Base-by-base conservation (phyloP, 2,329 filamentous ascomycete species). In the Colletotrichum sidae region DNA sequence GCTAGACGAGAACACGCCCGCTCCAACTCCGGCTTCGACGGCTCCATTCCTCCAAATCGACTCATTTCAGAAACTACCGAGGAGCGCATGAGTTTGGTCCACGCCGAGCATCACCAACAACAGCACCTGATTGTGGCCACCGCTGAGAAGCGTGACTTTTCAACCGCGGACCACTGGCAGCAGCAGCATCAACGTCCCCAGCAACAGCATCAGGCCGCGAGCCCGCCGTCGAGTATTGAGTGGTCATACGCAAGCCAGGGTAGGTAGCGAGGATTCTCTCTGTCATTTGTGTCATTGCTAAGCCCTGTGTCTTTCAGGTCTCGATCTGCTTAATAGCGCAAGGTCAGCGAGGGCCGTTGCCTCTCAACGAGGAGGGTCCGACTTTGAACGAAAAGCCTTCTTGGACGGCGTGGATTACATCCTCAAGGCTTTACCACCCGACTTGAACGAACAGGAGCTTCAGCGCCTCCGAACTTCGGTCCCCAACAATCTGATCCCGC, bases 401-500 rank as follows among this genome's bases (percentile, higher is more conserved):
- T 76, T 92, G 53, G 86, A 91, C 69, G 84, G 87, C 63, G 76
- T 90, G 4, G 84, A 85, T 3, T 90, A 90, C 73, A 79, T 92
- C 33, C 80, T 92, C n/a, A 84, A 84, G 66, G 89, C 85, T 8
- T 80, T 92, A 0, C 90, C 90, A 0, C 67, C 75, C 2, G 80
- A 90, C 54, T 81, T 92, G 37, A 84, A 83, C 38, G 76, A 77
- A 2, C 81, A 84, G 67, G 90, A 92, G 72, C 73, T 77, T 35
- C 72, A 83, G 33, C 82, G 81, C 51, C 77, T 90, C 5, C 81
- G 81, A 42, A 80, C 79, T 33, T 82, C 87, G 1, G 74, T 88
- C 5, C 87, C 87, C 2, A 67, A 71, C 7, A 60, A 70, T 10
- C 70, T 77, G 45, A 65, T 67, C 6, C 58, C 64, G 13, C 25